phyloP scores from a whole-genome alignment of 148 eudicot genomes.

The Suaeda aralocaspica region DNA sequence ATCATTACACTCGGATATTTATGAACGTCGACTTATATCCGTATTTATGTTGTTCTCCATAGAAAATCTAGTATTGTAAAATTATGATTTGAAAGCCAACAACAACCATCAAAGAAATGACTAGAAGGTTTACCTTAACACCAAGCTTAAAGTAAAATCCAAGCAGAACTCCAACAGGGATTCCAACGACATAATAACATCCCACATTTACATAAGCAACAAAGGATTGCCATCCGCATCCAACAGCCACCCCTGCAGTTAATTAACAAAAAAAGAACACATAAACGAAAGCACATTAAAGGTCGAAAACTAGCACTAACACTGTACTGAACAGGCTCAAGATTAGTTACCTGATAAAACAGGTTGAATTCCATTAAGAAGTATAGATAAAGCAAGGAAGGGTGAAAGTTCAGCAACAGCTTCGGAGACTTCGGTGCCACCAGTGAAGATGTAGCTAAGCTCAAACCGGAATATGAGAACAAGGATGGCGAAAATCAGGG shows the following conservation, averaged over 20 bases:
- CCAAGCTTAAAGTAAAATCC: conserved; percentile 54
- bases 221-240: conserved; percentile 65
- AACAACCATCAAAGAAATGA: background rate
- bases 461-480: conserved; percentile 39
- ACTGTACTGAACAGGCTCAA: too few relatives aligned
- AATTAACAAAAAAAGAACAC: background rate
- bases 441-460: conserved; percentile 52
- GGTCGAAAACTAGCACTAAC: too few relatives aligned
- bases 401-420: conserved; percentile 58
- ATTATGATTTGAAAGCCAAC: background rate
- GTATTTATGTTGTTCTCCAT: too few relatives aligned
- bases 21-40: too few relatives aligned
- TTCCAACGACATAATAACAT: conserved; percentile 45
- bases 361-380: conserved; percentile 59
- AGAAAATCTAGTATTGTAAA: too few relatives aligned
- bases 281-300: too few relatives aligned
- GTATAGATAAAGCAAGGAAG: conserved; percentile 37
- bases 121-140: conserved; percentile 38
- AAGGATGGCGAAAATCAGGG: conserved; percentile 28
- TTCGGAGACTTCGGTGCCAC: conserved; percentile 39
- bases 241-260: conserved; percentile 45
- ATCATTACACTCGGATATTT: too few relatives aligned
- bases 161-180: conserved; percentile 43
- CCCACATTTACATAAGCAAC: conserved; percentile 55
- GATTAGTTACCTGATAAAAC: conserved; percentile 48